phyloP scores from a whole-genome alignment of 2,329 filamentous ascomycete species.

The Trematosphaeria pertusa region DNA sequence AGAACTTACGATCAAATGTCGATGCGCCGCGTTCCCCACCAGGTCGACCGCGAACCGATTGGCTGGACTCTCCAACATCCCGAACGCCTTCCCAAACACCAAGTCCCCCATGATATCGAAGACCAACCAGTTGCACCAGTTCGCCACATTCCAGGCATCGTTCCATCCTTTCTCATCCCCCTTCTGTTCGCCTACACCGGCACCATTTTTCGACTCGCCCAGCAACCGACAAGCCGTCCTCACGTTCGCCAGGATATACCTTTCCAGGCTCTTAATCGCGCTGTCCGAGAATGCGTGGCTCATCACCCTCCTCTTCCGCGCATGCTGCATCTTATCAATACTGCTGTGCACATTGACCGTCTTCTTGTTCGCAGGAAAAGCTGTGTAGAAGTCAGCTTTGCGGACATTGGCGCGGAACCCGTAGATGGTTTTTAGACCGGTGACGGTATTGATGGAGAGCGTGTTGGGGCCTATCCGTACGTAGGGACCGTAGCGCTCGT shows the following conservation, averaged over 20 bases:
- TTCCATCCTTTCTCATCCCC: conserved; percentile 48
- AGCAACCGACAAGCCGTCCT: conserved; percentile 49
- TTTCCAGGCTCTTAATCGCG: conserved; percentile 56
- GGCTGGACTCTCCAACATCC: conserved; percentile 49
- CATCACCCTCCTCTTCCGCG: conserved; percentile 55
- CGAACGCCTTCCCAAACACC: conserved; percentile 54
- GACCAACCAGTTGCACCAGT: conserved; percentile 54
- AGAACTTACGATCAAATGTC: conserved; percentile 52
- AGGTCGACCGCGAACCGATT: conserved; percentile 53
- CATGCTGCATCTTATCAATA: conserved; percentile 55
- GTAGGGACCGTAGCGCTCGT: conserved; percentile 72
- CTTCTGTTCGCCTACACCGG: conserved; percentile 10
- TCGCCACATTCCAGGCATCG: conserved; percentile 51
- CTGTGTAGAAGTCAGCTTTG: conserved; percentile 58
- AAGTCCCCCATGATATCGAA: conserved; percentile 62
- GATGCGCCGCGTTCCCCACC: conserved; percentile 53
- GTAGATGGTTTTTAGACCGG: conserved; percentile 58
- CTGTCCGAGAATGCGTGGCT: conserved; percentile 55
- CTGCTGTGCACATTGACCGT: conserved; percentile 53
- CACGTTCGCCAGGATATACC: conserved; percentile 53
- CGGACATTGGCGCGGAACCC: conserved; percentile 56
- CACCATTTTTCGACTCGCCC: conserved; percentile 24
- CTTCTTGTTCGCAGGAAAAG: conserved; percentile 53
- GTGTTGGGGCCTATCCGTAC: conserved; percentile 83
- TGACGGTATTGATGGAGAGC: conserved; percentile 76